Percentiles rank a stretch among this genome's conserved stretches.
These are phyloP conservation scores for Arabidopsis lyrata DNA, from an alignment of 441 rosid species.

Conservation along the genomic window DNA sequence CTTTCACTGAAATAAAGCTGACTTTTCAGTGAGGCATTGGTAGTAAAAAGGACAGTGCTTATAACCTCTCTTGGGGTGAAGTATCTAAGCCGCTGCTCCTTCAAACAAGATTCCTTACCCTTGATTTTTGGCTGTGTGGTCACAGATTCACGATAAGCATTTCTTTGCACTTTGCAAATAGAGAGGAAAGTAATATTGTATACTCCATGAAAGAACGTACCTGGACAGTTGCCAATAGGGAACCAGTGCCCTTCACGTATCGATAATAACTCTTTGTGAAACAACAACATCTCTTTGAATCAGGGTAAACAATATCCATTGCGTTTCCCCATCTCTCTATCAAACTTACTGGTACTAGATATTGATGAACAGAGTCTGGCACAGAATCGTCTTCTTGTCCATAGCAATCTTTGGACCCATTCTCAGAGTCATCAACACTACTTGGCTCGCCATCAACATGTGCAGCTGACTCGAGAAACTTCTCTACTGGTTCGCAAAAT, in stretches of 20 bases:
- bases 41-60: slow-evolving; percentile 4
- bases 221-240: slow-evolving; percentile 85
- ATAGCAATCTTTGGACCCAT: slow-evolving; percentile 42
- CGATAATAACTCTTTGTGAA: slow-evolving; percentile 95
- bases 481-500: slow-evolving; percentile 75
- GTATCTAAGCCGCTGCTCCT: slow-evolving; percentile 83
- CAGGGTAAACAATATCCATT: slow-evolving; percentile 91
- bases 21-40: slow-evolving; percentile 5
- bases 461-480: slow-evolving; percentile 65
- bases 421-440: slow-evolving; percentile 39
- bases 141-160: slow-evolving; percentile 23
- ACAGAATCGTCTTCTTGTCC: slow-evolving; percentile 45
- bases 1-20: slow-evolving; percentile 2
- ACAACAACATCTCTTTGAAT: slow-evolving; percentile 92
- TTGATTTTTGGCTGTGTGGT: slow-evolving; percentile 62
- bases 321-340: slow-evolving; percentile 96
- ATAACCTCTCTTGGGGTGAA: slow-evolving; percentile 91
- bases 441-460: slow-evolving; percentile 43
- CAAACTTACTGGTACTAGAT: slow-evolving; percentile 73
- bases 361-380: slow-evolving; percentile 49
- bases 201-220: slow-evolving; percentile 47
- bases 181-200: not conserved
- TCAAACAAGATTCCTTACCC: slow-evolving; percentile 65
- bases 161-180: not conserved
- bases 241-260: slow-evolving; percentile 94